These are phyloP conservation scores for Litsea cubeba DNA, from an alignment of 164 flowering plant species.

Conservation along the genomic window DNA sequence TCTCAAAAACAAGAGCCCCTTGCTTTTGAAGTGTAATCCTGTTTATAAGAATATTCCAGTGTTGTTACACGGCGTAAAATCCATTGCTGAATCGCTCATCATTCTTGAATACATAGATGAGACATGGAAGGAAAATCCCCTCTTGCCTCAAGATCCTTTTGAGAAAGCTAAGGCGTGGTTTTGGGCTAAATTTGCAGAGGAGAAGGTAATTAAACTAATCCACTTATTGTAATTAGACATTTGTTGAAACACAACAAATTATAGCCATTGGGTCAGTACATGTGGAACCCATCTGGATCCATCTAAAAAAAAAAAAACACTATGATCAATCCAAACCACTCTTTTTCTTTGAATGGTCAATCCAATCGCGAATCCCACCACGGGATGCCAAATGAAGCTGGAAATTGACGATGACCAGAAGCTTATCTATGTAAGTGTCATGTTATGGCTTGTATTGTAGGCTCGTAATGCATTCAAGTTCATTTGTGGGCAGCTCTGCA, in stretches of 20 bases:
- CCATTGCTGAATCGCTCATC: constrained; percentile 6
- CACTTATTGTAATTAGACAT: not conserved
- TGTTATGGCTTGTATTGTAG: too few species aligned
- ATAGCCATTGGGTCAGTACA: too few species aligned
- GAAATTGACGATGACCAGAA: constrained; percentile 19
- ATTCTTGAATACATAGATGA: constrained; percentile 17
- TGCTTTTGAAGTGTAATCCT: constrained; percentile 9
- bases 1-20: not conserved
- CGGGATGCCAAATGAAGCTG: constrained; percentile 26
- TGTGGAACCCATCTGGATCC: too few species aligned
- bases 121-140: constrained; percentile 5
- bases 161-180: constrained; percentile 5
- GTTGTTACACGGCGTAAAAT: constrained; percentile 1
- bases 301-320: too few species aligned
- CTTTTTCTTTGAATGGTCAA: too few species aligned
- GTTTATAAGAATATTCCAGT: constrained; percentile 7
- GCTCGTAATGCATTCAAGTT: too few species aligned
- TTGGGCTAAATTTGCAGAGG: constrained; percentile 12
- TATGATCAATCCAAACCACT: too few species aligned
- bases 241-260: too few species aligned
- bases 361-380: constrained; percentile 20
- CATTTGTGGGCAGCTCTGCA: too few species aligned
- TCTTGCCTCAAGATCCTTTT: constrained; percentile 11
- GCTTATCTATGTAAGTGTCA: not conserved
- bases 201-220: not conserved